Base-by-base conservation (phyloP, 108 stramenopile species). In the Skeletonema grethae region DNA sequence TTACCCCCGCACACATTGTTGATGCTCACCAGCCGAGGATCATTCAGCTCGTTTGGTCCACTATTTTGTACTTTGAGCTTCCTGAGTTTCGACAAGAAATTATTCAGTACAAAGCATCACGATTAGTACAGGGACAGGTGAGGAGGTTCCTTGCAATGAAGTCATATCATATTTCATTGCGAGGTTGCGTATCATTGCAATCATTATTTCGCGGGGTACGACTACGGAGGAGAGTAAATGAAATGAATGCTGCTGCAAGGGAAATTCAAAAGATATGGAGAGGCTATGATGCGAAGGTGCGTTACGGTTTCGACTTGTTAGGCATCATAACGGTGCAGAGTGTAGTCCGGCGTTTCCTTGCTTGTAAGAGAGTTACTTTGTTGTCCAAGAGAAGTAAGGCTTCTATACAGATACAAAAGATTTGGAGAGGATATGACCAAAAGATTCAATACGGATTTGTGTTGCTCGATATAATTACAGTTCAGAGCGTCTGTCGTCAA, bases 21-120 rank as follows among this genome's bases (percentile, higher is more conserved):
- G 92, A 93, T 73, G 88, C 88, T 48, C 88, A 96, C 63, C 86
- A 88, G n/a, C 88, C 90, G 38, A 83, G 84, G 65, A 92, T 92
- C n/a, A 78, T 96, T 35, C 83, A 86, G 46, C 78, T 96, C 45
- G 75, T 96, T 70, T 93, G 95, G 92, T 59, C 82, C 3, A 82
- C 87, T 13, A 80, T 90, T 56, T 61, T 80, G 7, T 85, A 86
- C 34, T 88, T 78, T 30, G 82, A 86, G 38, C 68, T 90, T 12
- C 63, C 59, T 9, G 69, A 80, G 28, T 56, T 93, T 2, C 32
- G 20, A 39, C 13, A 38, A 34, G 67, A 68, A 68, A 59, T 76
- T 29, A 56, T 38, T 46, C 66, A 58, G 39, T 41, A 63, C 35
- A 69, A 62, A 50, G 63, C 73, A 32, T 57, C 63, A 10, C 46